These are phyloP conservation scores for Trichophyton schoenleinii DNA, from an alignment of 2,329 filamentous ascomycete species.

Conservation along the genomic window DNA sequence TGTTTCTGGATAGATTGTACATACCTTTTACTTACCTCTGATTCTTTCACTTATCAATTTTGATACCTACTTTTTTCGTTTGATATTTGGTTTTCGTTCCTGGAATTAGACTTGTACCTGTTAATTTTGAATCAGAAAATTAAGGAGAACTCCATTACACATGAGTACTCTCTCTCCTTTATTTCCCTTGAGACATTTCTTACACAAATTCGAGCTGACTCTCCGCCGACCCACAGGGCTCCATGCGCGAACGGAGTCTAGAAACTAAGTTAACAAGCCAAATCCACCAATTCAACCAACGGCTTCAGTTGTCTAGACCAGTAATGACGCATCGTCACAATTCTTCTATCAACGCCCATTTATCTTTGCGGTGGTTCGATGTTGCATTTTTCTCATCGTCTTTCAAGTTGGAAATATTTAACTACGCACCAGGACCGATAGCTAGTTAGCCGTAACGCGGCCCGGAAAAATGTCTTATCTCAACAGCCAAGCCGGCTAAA, in stretches of 20 bases:
- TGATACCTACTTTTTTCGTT: background rate
- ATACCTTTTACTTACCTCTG: background rate
- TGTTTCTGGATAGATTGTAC: conserved; percentile 3
- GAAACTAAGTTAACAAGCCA: background rate
- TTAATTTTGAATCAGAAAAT: background rate
- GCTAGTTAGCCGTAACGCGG: no score
- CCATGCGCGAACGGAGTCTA: background rate
- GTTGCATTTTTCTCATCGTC: no score
- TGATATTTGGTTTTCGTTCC: background rate
- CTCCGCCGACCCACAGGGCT: background rate
- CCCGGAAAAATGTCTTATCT: no score
- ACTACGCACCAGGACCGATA: no score
- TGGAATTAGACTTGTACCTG: background rate
- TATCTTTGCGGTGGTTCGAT: no score
- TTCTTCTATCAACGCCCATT: no score
- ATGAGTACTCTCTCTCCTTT: background rate
- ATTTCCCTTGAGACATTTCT: background rate
- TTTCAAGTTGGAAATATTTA: no score
- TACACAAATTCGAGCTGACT: background rate
- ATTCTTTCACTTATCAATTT: background rate
- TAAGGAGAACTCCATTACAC: background rate
- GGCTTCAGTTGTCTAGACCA: background rate
- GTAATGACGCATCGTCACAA: background rate
- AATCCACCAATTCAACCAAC: background rate
- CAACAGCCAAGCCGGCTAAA: background rate